Evolutionary conservation across 2,329 filamentous ascomycete genomes (phyloP), one percentile per base, ranked within the genome.

Genomic region (Penicillium olsonii): DNA sequence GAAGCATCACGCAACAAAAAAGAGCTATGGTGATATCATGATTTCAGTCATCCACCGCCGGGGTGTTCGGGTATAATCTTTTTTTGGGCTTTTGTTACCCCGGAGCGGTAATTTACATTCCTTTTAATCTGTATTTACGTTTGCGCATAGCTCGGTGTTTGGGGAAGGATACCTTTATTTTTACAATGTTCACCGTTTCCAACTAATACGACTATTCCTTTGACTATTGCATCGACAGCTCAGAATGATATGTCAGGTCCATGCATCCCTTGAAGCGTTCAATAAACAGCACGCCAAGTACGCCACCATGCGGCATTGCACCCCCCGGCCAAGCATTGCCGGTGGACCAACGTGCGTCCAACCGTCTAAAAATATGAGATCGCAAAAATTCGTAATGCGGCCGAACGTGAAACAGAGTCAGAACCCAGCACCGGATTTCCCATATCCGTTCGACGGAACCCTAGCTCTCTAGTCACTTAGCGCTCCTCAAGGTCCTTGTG

Each of bases 71-170:
- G 22, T 11, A 37, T 49, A 45, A 35, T 17, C n/a, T 10, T 33
- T 40, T 45, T 38, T 14, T 29, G 27, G 19, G 24, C 6, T 24
- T 26, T 11, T 43, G 20, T 37, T 22, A 29, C 38, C 29, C 18
- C 8, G 37, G 26, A 20, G 42, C 20, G 47, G 34, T 12, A 29
- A 40, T 19, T 18, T 37, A 29, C 22, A 29, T 20, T 45, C 27
- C 24, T 29, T 35, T 37, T 41, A 11, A 37, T 34, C 33, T 35
- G 42, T 42, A 42, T 37, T 15, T 39, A 49, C 35, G 34, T 50
- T 33, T 47, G 54, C 48, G 56, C 57, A 60, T 60, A 55, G 50
- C 56, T 59, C 33, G 52, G 57, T 40, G 52, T 59, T 55, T 55
- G 37, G 50, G 47, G 42, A 49, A 31, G 19, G 27, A 42, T 24